Base-by-base conservation (phyloP, 345 rosid species). In the Salix brachista region DNA sequence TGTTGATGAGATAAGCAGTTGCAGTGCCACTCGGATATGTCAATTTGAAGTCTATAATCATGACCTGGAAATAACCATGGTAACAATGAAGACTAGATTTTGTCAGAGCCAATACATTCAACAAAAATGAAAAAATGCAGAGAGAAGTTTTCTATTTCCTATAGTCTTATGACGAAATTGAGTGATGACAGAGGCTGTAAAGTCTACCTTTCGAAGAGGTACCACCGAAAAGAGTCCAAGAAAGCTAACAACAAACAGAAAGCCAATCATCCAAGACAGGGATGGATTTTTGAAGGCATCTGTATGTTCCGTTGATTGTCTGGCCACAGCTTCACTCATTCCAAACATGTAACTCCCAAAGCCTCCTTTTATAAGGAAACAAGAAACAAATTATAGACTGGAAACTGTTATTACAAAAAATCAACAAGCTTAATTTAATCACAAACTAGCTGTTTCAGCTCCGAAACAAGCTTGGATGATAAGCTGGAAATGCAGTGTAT, bases 21-120 rank as follows among this genome's bases (percentile, higher is more conserved):
- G 84, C 84, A 68, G 84, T 81, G 50, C 84, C 84, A 70, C 84
- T 81, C 14, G 84, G 84, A 74, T 81, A 81, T 39, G 78, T 81
- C 75, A 81, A 54, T 56, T 81, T 81, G 72, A 77, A 81, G 78
- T 81, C 84, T 48, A 81, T 70, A 10, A 81, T 69, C 84, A 81
- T 81, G 26, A 81, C 65, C 84, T 81, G 78, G 54, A 70, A 32
- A 34, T 32, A 44, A 74, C 28, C 3, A 26, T 9, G 44, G 18
- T 17, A 8, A 25, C 10, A 18, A 61, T 5, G 73, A 16, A 25
- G 12, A 9, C 41, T 17, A 26, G 14, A n/a, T 58, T 58, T 58
- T 58, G 28, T 16, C 64, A 58, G 4, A 58, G 23, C 11, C 25
- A 58, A 58, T 58, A 42, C 16, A 14, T 11, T 42, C 26, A 6